Percentiles rank a stretch among this genome's conserved stretches.
Evolutionary conservation across 2,329 filamentous ascomycete species (phyloP).

Genomic region (Claviceps monticola): DNA sequence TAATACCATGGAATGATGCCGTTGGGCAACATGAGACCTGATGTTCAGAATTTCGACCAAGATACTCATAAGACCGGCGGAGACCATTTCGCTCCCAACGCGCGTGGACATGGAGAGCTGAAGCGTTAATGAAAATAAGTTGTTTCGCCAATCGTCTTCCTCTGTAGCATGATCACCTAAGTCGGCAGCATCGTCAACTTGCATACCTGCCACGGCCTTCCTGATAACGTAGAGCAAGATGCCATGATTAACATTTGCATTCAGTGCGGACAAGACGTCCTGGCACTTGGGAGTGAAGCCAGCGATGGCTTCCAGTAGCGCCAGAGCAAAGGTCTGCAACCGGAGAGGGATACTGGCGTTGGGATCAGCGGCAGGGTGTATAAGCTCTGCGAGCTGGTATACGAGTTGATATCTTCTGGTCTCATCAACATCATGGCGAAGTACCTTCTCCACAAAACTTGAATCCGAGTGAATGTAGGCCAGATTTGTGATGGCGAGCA

Average conservation of each 20-base stretch:
- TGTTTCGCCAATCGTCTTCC: constrained; percentile 78
- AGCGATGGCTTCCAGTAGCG: constrained; percentile 72
- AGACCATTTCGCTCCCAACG: constrained; percentile 70
- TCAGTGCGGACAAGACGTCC: constrained; percentile 82
- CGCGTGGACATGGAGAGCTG: constrained; percentile 63
- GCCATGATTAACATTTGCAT: constrained; percentile 91
- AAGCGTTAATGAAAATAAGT: constrained; percentile 75
- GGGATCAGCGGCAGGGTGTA: constrained; percentile 66
- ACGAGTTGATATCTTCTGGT: constrained; percentile 78
- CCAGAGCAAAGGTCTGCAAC: constrained; percentile 70
- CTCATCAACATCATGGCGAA: constrained; percentile 80
- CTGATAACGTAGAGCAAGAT: constrained; percentile 85
- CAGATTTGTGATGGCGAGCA: constrained; percentile 80
- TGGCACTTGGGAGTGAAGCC: constrained; percentile 61
- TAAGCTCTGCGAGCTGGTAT: constrained; percentile 82
- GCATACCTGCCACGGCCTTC: constrained; percentile 77
- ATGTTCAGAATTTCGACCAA: constrained; percentile 79
- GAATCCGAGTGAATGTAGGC: constrained; percentile 77
- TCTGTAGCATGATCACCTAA: constrained; percentile 47
- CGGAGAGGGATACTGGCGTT: constrained; percentile 54
- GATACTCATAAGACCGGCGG: constrained; percentile 78
- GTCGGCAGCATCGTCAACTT: constrained; percentile 37
- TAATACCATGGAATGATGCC: constrained; percentile 71
- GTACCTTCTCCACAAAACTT: constrained; percentile 72
- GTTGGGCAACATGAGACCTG: constrained; percentile 67